phyloP scores from a whole-genome alignment of 164 flowering plant species.

The Platanus orientalis region DNA sequence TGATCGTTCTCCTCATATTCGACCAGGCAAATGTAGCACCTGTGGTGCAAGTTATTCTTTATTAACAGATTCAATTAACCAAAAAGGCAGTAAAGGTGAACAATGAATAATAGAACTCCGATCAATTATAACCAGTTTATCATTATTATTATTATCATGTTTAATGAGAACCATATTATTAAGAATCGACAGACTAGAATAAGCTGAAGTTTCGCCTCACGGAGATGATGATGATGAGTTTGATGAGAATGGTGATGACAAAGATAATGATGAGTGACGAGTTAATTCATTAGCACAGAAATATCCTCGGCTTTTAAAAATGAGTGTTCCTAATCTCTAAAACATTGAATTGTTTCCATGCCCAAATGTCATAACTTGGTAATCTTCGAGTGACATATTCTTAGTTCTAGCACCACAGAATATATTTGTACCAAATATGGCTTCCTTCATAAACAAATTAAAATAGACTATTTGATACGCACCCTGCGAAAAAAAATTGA shows the following conservation, averaged over 20 bases:
- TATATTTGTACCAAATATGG: background rate
- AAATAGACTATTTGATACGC: background rate
- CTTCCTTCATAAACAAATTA: background rate
- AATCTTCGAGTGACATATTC: background rate
- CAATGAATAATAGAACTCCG: background rate
- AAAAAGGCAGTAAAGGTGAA: background rate
- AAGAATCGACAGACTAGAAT: background rate
- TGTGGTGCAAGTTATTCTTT: conserved; percentile 10
- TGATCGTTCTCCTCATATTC: conserved; percentile 78
- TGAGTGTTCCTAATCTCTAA: background rate
- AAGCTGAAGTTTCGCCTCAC: background rate
- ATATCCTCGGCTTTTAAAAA: background rate
- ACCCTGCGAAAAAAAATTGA: conserved; percentile 3
- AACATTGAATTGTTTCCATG: background rate
- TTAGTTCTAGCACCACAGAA: background rate
- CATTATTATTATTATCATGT: no score
- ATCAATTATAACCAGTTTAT: background rate
- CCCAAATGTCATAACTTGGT: background rate
- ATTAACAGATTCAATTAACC: background rate
- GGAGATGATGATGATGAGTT: background rate
- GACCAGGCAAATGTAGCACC: conserved; percentile 78
- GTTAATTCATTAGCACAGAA: background rate
- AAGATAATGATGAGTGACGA: no score
- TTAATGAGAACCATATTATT: no score
- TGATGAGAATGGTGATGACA: no score